phyloP scores from a whole-genome alignment of 2,329 filamentous ascomycete genomes.

The Hypoxylon sp. region DNA sequence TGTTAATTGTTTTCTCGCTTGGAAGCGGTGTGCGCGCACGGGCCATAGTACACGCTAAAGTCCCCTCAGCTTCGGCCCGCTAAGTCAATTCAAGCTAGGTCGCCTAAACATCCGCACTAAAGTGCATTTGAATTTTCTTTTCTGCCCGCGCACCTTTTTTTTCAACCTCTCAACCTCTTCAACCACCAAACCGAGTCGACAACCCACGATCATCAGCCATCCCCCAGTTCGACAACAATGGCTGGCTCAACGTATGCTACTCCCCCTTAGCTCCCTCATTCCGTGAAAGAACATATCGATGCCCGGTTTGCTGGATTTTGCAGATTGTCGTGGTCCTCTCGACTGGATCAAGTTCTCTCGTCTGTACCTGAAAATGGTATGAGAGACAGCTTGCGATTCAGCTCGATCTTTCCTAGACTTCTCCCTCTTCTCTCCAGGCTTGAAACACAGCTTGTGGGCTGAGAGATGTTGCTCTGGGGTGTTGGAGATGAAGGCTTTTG shows the following conservation, averaged over 20 bases:
- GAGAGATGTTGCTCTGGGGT: constrained; percentile 72
- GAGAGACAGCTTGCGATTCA: constrained; percentile 62
- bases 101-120: constrained; percentile 24
- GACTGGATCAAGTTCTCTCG: constrained; percentile 65
- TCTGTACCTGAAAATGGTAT: constrained; percentile 42
- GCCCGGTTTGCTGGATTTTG: constrained; percentile 62
- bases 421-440: constrained; percentile 64
- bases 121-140: constrained; percentile 24
- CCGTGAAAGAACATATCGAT: constrained; percentile 49
- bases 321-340: constrained; percentile 87
- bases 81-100: constrained; percentile 10
- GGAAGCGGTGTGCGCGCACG: constrained; percentile 19
- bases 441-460: constrained; percentile 56
- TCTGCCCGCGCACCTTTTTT: constrained; percentile 19
- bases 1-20: constrained; percentile 27
- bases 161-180: constrained; percentile 35
- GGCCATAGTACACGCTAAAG: constrained; percentile 11
- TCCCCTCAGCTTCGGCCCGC: background rate
- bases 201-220: constrained; percentile 37
- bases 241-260: constrained; percentile 48
- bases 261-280: constrained; percentile 52
- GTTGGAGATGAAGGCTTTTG: constrained; percentile 77
- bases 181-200: constrained; percentile 41
- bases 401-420: constrained; percentile 77
- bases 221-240: constrained; percentile 49